These are phyloP conservation scores for Spirogloea muscicola DNA, from an alignment of 139 green algal species.

Conservation along the genomic window DNA sequence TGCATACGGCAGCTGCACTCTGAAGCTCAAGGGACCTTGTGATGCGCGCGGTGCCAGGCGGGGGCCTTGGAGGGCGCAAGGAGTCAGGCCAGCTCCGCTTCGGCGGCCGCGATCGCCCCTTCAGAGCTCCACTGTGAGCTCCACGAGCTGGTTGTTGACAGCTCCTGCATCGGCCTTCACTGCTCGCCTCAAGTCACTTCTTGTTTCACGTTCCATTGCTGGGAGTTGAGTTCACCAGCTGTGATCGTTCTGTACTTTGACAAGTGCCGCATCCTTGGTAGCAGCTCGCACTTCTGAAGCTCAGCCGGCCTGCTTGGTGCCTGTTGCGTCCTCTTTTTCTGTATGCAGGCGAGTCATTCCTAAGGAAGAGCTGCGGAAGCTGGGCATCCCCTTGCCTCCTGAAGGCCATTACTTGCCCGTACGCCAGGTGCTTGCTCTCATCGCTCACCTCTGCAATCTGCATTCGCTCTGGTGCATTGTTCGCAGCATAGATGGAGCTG, in stretches of 20 bases:
- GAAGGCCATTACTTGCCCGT: constrained; percentile 12
- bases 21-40: no score
- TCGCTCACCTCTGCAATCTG: no score
- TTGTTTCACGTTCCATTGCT: neutral
- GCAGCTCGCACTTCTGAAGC: neutral
- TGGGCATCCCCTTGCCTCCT: constrained; percentile 23
- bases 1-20: no score
- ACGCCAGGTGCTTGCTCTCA: no score
- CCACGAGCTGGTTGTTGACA: neutral
- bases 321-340: neutral
- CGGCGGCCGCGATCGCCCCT: constrained; percentile 41
- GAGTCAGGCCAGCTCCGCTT: constrained; percentile 41
- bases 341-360: constrained; percentile 12
- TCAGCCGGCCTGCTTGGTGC: neutral
- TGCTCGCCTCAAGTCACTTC: neutral
- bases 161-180: neutral
- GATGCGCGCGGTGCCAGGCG: no score
- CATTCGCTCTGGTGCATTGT: no score
- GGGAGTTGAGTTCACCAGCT: neutral
- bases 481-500: no score
- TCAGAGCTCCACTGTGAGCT: constrained; percentile 35
- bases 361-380: constrained; percentile 8
- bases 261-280: neutral
- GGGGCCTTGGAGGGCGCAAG: constrained; percentile 33
- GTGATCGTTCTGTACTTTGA: neutral